These are phyloP conservation scores for Ceratobasidium sp. DNA, from an alignment of 1,284 basidiomycete species.

Conservation along the genomic window DNA sequence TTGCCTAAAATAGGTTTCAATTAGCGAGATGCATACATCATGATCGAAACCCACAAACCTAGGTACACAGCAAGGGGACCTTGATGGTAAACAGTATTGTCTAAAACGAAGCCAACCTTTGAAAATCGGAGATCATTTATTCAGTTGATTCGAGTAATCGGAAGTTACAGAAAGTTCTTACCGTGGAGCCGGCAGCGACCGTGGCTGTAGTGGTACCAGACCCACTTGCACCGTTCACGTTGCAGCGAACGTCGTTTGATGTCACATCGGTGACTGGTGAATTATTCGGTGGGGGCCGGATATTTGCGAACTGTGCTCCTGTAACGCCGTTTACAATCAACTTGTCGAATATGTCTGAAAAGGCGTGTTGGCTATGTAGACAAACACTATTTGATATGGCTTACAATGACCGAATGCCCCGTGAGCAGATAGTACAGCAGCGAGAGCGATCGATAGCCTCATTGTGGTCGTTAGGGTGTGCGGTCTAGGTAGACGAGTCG, in stretches of 20 bases:
- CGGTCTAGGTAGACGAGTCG: no score
- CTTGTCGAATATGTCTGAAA: constrained; percentile 39
- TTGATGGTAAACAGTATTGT: constrained; percentile 65
- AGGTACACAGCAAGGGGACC: constrained; percentile 64
- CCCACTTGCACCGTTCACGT: constrained; percentile 65
- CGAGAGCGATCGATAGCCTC: not conserved
- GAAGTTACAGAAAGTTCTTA: constrained; percentile 28
- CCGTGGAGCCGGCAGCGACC: constrained; percentile 61
- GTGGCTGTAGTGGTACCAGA: constrained; percentile 59
- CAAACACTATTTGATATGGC: not conserved
- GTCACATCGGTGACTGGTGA: constrained; percentile 69
- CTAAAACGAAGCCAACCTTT: constrained; percentile 54
- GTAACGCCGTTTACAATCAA: constrained; percentile 63
- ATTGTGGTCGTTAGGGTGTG: not conserved
- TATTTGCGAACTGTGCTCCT: constrained; percentile 53
- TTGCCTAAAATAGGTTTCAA: constrained; percentile 55
- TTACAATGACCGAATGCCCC: constrained; percentile 18
- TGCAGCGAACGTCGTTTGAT: constrained; percentile 62
- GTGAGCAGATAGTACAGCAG: not conserved
- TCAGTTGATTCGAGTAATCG: constrained; percentile 56
- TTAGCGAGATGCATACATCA: constrained; percentile 10
- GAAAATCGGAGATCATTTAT: constrained; percentile 63
- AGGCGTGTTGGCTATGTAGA: not conserved
- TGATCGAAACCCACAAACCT: constrained; percentile 50
- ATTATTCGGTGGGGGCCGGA: constrained; percentile 66